Evolutionary conservation across 371 early-diverging fungal species (phyloP).

Genomic region (Lichtheimia hyalospora): DNA sequence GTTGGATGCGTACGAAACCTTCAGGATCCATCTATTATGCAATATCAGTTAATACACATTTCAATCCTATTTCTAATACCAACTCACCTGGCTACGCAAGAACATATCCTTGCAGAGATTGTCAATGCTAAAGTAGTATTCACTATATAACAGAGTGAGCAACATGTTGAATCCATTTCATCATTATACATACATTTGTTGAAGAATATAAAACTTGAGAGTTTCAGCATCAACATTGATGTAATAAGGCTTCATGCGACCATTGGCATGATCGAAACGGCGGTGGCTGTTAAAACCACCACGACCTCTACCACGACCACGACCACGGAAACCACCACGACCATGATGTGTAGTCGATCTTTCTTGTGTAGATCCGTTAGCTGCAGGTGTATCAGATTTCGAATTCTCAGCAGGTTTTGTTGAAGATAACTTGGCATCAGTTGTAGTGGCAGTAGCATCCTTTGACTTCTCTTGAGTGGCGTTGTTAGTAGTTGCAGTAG

Average conservation of each 20-base stretch:
- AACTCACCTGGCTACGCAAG: constrained; percentile 70
- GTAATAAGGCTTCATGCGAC: constrained; percentile 41
- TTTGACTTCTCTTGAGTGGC: not conserved
- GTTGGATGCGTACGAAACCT: constrained; percentile 73
- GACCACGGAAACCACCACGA: constrained; percentile 41
- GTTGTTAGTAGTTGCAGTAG: not conserved
- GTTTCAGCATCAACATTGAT: constrained; percentile 53
- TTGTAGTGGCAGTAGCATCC: not conserved
- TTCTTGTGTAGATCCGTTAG: constrained; percentile 3
- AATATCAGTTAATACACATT: too few species aligned
- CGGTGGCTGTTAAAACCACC: constrained; percentile 26
- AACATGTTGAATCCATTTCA: not conserved
- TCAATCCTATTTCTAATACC: too few species aligned
- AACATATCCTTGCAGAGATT: constrained; percentile 93
- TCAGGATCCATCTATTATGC: constrained; percentile 72
- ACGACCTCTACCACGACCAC: constrained; percentile 30
- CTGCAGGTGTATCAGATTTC: constrained; percentile 1
- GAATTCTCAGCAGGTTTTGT: not conserved
- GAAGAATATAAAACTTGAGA: constrained; percentile 57
- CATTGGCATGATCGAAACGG: constrained; percentile 24
- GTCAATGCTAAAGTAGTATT: constrained; percentile 94
- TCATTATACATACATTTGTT: constrained; percentile 52
- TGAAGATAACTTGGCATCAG: constrained; percentile 6
- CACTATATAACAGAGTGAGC: constrained; percentile 36
- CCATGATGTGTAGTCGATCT: constrained; percentile 5